These are phyloP conservation scores for Heritiera fomes DNA, from an alignment of 345 rosid species.

Conservation along the genomic window DNA sequence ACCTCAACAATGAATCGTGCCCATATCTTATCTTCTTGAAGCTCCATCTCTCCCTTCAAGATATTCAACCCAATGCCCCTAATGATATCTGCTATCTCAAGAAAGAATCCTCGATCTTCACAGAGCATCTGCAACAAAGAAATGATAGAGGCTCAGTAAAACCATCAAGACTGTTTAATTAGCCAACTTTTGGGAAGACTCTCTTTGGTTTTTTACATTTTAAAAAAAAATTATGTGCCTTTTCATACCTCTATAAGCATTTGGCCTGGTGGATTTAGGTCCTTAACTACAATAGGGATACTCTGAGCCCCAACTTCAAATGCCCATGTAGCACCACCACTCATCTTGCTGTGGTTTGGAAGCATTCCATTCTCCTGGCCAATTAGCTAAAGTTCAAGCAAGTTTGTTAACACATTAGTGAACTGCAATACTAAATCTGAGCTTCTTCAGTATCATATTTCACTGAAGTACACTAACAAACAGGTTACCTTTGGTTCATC, in stretches of 20 bases:
- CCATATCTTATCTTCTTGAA: slow-evolving; percentile 63
- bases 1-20: slow-evolving; percentile 87
- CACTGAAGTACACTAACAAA: slow-evolving; percentile 11
- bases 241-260: slow-evolving; percentile 80
- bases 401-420: slow-evolving; percentile 18
- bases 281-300: slow-evolving; percentile 82
- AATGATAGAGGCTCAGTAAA: not conserved
- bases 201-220: not conserved
- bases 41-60: slow-evolving; percentile 80
- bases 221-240: not conserved
- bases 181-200: not conserved
- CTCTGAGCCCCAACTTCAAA: slow-evolving; percentile 69
- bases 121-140: slow-evolving; percentile 69
- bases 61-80: slow-evolving; percentile 73
- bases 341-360: slow-evolving; percentile 33
- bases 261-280: slow-evolving; percentile 63
- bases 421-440: slow-evolving; percentile 16
- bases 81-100: slow-evolving; percentile 78
- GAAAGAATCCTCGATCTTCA: slow-evolving; percentile 69
- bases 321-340: slow-evolving; percentile 82
- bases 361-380: slow-evolving; percentile 37
- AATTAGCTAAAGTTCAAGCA: slow-evolving; percentile 36
- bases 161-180: not conserved
- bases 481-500: slow-evolving; percentile 62
- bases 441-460: slow-evolving; percentile 5